A percentile compares a stretch with the other conserved stretches of the same genome.
Evolutionary conservation across 805 yeast species (phyloP).

Genomic region (Ogataea polymorpha): DNA sequence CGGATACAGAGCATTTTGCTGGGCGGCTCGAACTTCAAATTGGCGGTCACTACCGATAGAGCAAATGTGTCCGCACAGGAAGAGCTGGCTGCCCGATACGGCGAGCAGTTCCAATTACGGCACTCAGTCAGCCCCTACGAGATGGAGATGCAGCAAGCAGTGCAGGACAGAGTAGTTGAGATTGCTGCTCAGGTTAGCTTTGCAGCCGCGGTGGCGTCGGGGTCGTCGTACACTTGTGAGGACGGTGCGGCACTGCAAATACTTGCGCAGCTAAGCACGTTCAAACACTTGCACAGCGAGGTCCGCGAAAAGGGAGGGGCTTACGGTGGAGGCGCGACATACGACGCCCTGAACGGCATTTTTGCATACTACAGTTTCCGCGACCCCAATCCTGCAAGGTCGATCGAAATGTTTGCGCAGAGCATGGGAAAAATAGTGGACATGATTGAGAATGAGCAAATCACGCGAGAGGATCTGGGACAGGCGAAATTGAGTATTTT

Average conservation of each 20-base stretch:
- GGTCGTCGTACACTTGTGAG: constrained; percentile 60
- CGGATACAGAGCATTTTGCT: constrained; percentile 47
- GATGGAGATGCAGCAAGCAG: neutral
- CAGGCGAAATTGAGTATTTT: constrained; percentile 90
- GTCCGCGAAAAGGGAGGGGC: constrained; percentile 97
- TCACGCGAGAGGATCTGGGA: constrained; percentile 59
- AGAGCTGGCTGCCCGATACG: constrained; percentile 33
- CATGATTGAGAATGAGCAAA: constrained; percentile 21
- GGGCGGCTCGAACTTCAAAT: constrained; percentile 42
- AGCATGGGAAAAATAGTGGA: constrained; percentile 46
- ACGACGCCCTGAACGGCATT: constrained; percentile 75
- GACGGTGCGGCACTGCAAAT: constrained; percentile 89
- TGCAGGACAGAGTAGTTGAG: constrained; percentile 47
- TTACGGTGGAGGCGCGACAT: constrained; percentile 92
- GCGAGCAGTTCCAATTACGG: constrained; percentile 11
- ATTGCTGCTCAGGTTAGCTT: constrained; percentile 90
- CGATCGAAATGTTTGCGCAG: constrained; percentile 56
- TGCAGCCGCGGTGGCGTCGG: constrained; percentile 63
- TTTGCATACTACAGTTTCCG: constrained; percentile 86
- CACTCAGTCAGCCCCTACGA: constrained; percentile 12
- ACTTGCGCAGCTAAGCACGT: constrained; percentile 74
- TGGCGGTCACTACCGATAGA: constrained; percentile 59
- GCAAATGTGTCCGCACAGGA: constrained; percentile 38
- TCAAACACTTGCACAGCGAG: constrained; percentile 81
- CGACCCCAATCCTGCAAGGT: constrained; percentile 81